Conservation (phyloP, 1,284 basidiomycete species). For the Puccinia sorghi region DNA sequence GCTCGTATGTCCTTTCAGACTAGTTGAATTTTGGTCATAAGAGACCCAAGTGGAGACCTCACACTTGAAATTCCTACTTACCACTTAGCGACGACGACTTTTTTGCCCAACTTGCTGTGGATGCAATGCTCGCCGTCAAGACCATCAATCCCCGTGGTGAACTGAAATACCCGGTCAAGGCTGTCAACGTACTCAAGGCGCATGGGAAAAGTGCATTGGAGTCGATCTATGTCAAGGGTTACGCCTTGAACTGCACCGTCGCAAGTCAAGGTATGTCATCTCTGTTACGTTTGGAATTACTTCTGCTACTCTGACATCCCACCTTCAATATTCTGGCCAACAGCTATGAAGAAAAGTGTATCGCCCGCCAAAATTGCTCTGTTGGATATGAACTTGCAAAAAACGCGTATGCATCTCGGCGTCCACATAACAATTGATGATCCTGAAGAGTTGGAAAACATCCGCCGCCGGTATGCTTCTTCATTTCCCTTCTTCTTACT, state of each 20-base stretch:
- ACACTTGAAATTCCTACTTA: constrained; percentile 38
- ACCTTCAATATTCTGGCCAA: neutral
- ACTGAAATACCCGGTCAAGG: constrained; percentile 98
- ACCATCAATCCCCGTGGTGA: constrained; percentile 92
- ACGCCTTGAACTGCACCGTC: constrained; percentile 98
- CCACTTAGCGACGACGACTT: constrained; percentile 89
- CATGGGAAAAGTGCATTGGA: constrained; percentile 95
- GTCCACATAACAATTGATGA: constrained; percentile 98
- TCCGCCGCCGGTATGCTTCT: constrained; percentile 75
- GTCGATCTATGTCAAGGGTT: constrained; percentile 91
- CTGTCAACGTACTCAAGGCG: constrained; percentile 98
- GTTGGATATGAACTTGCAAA: constrained; percentile 96
- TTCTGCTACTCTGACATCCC: constrained; percentile 9
- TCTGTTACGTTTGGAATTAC: neutral
- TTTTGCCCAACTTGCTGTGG: constrained; percentile 97
- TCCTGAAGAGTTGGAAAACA: constrained; percentile 94
- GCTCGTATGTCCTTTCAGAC: constrained; percentile 68
- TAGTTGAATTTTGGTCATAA: neutral
- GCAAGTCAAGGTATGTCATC: constrained; percentile 83
- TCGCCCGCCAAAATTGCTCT: constrained; percentile 94
- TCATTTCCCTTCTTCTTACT: constrained; percentile 9
- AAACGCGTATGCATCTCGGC: constrained; percentile 95
- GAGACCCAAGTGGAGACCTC: neutral
- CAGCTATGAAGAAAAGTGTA: constrained; percentile 97
- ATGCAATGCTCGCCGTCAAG: constrained; percentile 97